phyloP scores from a whole-genome alignment of 768 basidiomycete genomes.

The Suillus placidus region DNA sequence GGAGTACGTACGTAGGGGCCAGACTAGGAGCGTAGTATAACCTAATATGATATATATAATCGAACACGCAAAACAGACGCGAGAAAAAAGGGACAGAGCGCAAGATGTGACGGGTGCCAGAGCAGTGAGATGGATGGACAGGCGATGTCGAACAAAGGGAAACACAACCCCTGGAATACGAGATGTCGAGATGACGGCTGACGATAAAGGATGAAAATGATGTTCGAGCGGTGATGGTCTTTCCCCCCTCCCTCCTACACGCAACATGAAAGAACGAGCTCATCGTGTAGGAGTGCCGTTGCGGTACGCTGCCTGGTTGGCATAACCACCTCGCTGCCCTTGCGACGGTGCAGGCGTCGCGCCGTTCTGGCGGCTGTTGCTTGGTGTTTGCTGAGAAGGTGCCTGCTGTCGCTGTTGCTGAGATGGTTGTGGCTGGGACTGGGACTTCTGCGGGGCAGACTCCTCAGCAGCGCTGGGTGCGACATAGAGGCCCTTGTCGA shows the following conservation, averaged over 20 bases:
- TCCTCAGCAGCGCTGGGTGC: constrained; percentile 62
- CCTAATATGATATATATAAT: constrained; percentile 36
- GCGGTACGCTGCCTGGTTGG: constrained; percentile 30
- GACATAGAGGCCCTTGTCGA: constrained; percentile 93
- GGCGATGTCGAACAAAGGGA: constrained; percentile 16
- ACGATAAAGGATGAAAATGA: constrained; percentile 20
- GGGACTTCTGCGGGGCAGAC: constrained; percentile 45
- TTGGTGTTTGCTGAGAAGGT: constrained; percentile 26
- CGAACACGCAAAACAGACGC: constrained; percentile 23
- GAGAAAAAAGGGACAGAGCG: constrained; percentile 12
- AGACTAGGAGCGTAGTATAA: constrained; percentile 26
- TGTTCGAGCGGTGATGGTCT: constrained; percentile 16
- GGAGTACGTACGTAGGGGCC: constrained; percentile 21
- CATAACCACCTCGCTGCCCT: constrained; percentile 25
- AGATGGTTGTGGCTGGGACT: constrained; percentile 34
- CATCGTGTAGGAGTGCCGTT: constrained; percentile 32
- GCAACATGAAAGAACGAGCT: constrained; percentile 12
- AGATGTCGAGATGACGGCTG: constrained; percentile 17
- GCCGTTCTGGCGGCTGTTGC: constrained; percentile 35
- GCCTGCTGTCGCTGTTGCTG: constrained; percentile 35
- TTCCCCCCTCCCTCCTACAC: constrained; percentile 1
- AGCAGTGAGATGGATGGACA: constrained; percentile 15
- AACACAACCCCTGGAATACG: constrained; percentile 17
- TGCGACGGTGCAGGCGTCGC: constrained; percentile 23
- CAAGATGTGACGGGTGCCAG: constrained; percentile 17